Conservation (phyloP, 2,329 filamentous ascomycete genomes). For the Beauveria rudraprayagi region DNA sequence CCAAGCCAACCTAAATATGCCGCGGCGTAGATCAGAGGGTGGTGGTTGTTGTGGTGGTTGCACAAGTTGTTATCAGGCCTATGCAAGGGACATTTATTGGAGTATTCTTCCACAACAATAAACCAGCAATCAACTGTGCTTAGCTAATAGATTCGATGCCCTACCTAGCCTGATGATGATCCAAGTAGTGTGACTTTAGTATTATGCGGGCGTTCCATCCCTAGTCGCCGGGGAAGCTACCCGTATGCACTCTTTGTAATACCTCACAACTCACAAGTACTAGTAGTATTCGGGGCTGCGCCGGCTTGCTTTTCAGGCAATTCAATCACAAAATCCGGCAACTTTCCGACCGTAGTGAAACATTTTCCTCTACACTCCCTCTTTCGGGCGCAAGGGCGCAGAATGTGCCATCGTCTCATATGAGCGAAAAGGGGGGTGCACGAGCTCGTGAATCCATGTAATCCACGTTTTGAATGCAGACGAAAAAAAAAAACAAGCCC, state of each 20-base stretch:
- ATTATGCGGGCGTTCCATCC: neutral
- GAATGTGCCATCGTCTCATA: neutral
- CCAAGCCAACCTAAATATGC: too few species aligned
- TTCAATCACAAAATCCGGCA: neutral
- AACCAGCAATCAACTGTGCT: neutral
- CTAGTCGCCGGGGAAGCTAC: slow-evolving; percentile 1
- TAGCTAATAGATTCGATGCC: neutral
- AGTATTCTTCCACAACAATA: too few species aligned
- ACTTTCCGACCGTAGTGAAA: neutral
- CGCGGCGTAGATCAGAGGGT: too few species aligned
- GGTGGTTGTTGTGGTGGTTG: too few species aligned
- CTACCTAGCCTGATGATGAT: neutral
- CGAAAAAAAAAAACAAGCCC: too few species aligned
- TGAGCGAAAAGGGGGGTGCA: neutral
- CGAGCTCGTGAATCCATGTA: too few species aligned
- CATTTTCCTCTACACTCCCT: neutral
- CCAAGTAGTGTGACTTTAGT: neutral
- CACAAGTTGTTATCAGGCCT: too few species aligned
- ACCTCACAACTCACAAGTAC: too few species aligned
- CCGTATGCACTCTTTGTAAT: neutral
- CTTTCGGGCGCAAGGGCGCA: too few species aligned
- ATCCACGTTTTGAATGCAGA: too few species aligned
- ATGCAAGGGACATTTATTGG: too few species aligned
- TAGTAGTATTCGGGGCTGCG: neutral
- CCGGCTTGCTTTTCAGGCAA: neutral